Conservation (phyloP, 768 basidiomycete genomes). For the Amanita rubescens region DNA sequence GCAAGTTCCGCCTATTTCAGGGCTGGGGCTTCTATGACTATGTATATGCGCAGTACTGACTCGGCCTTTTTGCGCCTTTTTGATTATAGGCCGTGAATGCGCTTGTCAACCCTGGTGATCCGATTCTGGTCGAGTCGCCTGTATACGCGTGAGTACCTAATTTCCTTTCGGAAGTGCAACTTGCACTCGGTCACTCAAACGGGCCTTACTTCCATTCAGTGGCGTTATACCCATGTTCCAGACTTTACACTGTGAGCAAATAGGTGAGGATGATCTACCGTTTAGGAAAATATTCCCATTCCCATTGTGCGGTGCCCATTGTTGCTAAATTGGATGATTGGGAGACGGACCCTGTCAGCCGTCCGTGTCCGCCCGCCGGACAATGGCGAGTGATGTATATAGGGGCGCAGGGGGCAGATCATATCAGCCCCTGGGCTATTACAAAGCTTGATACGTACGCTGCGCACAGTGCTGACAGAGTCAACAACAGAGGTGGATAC, state of each 20-base stretch:
- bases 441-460: conserved; percentile 1
- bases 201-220: too few species aligned
- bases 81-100: conserved; percentile 54
- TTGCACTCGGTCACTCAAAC: too few species aligned
- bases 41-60: not conserved
- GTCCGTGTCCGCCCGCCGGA: not conserved
- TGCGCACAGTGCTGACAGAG: not conserved
- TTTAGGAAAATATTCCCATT: not conserved
- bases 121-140: conserved; percentile 76
- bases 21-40: conserved; percentile 8
- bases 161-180: too few species aligned
- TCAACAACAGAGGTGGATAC: conserved; percentile 60
- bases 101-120: conserved; percentile 72
- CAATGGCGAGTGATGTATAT: not conserved
- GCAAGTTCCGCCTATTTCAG: too few species aligned
- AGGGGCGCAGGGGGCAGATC: not conserved
- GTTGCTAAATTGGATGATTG: not conserved
- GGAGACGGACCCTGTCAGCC: not conserved
- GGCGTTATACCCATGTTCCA: conserved; percentile 13
- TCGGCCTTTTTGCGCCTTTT: not conserved
- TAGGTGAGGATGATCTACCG: conserved; percentile 5
- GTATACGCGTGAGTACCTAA: conserved; percentile 56
- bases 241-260: conserved; percentile 10
- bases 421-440: too few species aligned
- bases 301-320: not conserved